phyloP scores from a whole-genome alignment of 225 moss, liverwort and hornwort genomes.

The Rhytidiadelphus loreus region DNA sequence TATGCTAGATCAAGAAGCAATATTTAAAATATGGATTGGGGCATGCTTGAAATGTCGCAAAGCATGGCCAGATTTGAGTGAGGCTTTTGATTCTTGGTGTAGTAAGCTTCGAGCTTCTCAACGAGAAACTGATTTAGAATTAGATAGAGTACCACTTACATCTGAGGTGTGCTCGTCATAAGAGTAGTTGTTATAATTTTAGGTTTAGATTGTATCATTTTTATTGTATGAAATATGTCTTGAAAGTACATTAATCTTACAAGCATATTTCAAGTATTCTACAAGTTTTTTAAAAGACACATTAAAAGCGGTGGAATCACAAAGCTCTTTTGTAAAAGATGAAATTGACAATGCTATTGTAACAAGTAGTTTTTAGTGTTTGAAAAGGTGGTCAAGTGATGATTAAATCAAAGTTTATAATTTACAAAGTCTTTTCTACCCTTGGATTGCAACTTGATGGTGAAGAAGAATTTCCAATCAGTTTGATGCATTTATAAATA shows the following conservation, averaged over 20 bases:
- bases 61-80: slow-evolving; percentile 91
- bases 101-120: slow-evolving; percentile 70
- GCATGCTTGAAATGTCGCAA: slow-evolving; percentile 71
- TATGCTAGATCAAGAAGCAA: slow-evolving; percentile 70
- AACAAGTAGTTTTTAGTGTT: neutral
- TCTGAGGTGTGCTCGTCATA: slow-evolving; percentile 35
- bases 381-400: neutral
- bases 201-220: neutral
- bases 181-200: neutral
- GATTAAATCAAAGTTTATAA: neutral
- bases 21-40: slow-evolving; percentile 93
- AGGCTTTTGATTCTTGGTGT: slow-evolving; percentile 96
- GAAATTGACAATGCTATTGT: neutral
- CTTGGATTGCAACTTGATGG: neutral
- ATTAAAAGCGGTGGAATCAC: neutral
- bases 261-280: neutral
- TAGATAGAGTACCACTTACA: slow-evolving; percentile 5
- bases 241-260: neutral
- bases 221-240: neutral
- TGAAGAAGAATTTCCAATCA: neutral
- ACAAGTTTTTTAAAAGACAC: neutral
- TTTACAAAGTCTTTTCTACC: neutral
- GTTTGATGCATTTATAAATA: neutral
- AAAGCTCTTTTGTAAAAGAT: neutral
- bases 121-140: slow-evolving; percentile 31